A percentile compares a stretch with the other conserved stretches of the same genome.
phyloP scores from a whole-genome alignment of 345 rosid genomes.

The Microcos paniculata region DNA sequence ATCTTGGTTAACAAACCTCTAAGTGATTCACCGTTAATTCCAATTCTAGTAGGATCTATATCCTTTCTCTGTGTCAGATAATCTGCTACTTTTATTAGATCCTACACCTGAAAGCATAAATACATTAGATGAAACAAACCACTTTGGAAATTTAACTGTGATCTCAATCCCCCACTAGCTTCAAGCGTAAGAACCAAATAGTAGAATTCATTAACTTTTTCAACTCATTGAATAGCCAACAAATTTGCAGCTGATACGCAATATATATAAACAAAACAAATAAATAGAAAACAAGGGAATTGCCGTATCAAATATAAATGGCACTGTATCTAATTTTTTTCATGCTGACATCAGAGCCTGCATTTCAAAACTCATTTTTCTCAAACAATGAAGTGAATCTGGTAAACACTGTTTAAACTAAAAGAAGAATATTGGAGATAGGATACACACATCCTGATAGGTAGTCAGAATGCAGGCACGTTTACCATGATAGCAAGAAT shows the following conservation, averaged over 20 bases:
- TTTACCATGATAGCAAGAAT: constrained; percentile 94
- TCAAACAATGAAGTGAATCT: not conserved
- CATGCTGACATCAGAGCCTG: constrained; percentile 93
- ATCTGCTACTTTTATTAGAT: constrained; percentile 81
- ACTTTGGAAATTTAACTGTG: not conserved
- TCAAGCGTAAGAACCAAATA: not conserved
- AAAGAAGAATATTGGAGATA: not conserved
- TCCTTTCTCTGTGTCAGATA: constrained; percentile 71
- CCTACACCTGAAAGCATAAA: constrained; percentile 63
- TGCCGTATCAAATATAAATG: constrained; percentile 85
- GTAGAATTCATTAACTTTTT: not conserved
- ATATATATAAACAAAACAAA: not conserved
- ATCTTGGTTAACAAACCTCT: constrained; percentile 59
- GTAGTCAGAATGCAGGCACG: constrained; percentile 62
- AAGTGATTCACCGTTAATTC: constrained; percentile 85
- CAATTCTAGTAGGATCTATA: constrained; percentile 73
- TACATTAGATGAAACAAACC: constrained; percentile 8
- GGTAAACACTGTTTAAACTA: not conserved
- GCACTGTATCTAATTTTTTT: constrained; percentile 84
- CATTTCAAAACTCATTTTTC: constrained; percentile 21
- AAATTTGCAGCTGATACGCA: not conserved
- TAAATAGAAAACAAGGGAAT: constrained; percentile 2
- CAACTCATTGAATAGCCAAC: not conserved
- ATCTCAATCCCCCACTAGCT: not conserved
- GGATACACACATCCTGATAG: constrained; percentile 52